These are phyloP conservation scores for Cystofilobasidium ferigula DNA, from an alignment of 768 basidiomycete genomes.

Conservation along the genomic window DNA sequence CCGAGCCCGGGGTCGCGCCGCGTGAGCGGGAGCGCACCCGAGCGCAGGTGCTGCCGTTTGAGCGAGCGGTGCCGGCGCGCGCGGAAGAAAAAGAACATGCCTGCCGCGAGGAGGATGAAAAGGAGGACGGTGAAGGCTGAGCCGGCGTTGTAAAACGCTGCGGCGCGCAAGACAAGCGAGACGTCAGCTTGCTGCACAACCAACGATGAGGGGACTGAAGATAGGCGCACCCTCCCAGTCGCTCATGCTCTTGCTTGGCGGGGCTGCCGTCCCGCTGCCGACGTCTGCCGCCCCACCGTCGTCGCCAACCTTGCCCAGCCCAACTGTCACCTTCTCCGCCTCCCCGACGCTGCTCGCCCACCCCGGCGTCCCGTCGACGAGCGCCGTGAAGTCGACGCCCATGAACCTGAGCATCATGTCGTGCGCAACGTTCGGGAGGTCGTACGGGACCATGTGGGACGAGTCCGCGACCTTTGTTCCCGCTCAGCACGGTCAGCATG, in stretches of 20 bases:
- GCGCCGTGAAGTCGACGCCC: conserved; percentile 71
- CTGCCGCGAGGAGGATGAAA: conserved; percentile 57
- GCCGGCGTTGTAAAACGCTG: conserved; percentile 91
- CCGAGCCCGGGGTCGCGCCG: not conserved
- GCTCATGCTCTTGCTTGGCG: not conserved
- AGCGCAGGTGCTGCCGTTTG: not conserved
- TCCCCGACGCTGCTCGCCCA: conserved; percentile 73
- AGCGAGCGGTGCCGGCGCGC: conserved; percentile 42
- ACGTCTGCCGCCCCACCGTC: not conserved
- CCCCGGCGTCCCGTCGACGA: conserved; percentile 66
- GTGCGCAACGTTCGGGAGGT: conserved; percentile 74
- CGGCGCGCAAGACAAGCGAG: too few species aligned
- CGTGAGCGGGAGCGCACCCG: conserved; percentile 12
- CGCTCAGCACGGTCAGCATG: not conserved
- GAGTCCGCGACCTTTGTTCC: conserved; percentile 89
- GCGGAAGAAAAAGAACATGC: conserved; percentile 70
- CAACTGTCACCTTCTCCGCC: conserved; percentile 33
- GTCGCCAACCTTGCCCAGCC: not conserved
- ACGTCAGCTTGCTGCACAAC: too few species aligned
- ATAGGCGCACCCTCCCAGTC: conserved; percentile 9
- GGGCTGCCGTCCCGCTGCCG: not conserved
- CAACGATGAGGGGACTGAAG: too few species aligned
- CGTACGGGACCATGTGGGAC: conserved; percentile 80
- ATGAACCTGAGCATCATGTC: conserved; percentile 99
- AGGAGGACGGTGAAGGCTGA: conserved; percentile 75